phyloP scores from a whole-genome alignment of 2,329 filamentous ascomycete species.

The Aciculosporium take region DNA sequence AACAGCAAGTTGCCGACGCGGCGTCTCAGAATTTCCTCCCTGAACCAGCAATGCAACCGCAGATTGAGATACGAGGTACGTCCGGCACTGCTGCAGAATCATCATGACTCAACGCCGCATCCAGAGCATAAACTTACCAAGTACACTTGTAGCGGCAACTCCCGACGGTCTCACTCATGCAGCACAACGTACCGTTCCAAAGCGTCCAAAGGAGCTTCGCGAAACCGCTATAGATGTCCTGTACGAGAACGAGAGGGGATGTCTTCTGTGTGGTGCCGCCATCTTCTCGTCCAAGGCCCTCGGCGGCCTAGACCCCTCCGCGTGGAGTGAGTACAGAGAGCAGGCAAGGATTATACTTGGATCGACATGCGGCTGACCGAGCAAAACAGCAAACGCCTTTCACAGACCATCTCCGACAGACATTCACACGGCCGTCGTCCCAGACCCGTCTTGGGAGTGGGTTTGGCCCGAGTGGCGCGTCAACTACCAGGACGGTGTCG shows the following conservation, averaged over 20 bases:
- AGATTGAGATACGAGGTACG: constrained; percentile 21
- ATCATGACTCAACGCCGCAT: neutral
- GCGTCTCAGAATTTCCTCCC: constrained; percentile 4
- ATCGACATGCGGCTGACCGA: constrained; percentile 3
- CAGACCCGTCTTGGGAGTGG: constrained; percentile 94
- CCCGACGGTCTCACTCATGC: constrained; percentile 12
- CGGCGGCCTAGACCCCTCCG: constrained; percentile 67
- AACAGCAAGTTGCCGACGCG: constrained; percentile 1
- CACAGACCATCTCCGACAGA: constrained; percentile 46
- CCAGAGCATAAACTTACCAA: neutral
- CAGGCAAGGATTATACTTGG: too few relatives aligned
- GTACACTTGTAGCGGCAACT: constrained; percentile 16
- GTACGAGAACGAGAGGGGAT: constrained; percentile 90
- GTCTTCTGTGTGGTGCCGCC: constrained; percentile 75
- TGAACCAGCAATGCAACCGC: constrained; percentile 14
- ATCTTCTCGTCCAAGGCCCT: constrained; percentile 82
- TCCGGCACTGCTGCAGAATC: neutral
- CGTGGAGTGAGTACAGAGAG: constrained; percentile 61
- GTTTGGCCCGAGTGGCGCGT: constrained; percentile 52
- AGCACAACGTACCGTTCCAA: constrained; percentile 21
- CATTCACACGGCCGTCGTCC: constrained; percentile 79
- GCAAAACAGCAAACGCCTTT: constrained; percentile 40
- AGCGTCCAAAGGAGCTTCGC: constrained; percentile 22
- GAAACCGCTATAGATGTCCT: constrained; percentile 65
- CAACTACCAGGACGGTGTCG: constrained; percentile 57